Evolutionary conservation across 2,329 filamentous ascomycete species (phyloP), one percentile per base, ranked within the genome.

Genomic region (Trichoderma aggressivum): DNA sequence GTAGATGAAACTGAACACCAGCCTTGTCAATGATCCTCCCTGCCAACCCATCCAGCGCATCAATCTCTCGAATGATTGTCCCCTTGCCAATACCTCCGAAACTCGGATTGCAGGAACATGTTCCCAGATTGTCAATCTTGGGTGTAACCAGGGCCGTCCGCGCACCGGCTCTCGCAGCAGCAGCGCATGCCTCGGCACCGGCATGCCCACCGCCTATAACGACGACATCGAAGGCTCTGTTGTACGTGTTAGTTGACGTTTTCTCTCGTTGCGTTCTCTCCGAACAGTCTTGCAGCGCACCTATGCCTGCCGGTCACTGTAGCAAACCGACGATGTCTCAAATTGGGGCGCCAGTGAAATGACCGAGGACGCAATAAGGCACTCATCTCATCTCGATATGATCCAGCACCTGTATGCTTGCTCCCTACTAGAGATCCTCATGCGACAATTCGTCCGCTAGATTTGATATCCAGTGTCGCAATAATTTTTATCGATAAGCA

Each of bases 11-110:
- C 80, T 98, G 95, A n/a, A 98, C 89, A 7, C 94, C 96, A 3
- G 96, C 92, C 80, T 96, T 95, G 82, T 99, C 96, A 72, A 97
- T 94, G 26, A 98, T 91, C 43, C 93, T 88, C 0, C 94, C 94
- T 0, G 94, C 91, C 24, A 99, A 84, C 0, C 96, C 96, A 78
- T 98, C 96, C 72, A 99, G 86, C 0, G 96, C 96, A 83, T 99
- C 96, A 36, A 99, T 91, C 81, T 99, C 96, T 55, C 95, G 91
- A 64, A 99, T 85, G 85, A 99, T 98, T 11, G 93, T 98, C 18
- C 96, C 96, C 80, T 99, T 99, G 58, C 96, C 96, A 76, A 99
- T 98, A n/a, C 96, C 96, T 50, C 96, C 96, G 78, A 99, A 97
- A 74, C 94, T 97, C 2, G 95, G 95, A 80, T 98, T 98, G 83